Percentiles rank a stretch among this genome's conserved stretches.
phyloP scores from a whole-genome alignment of 305 asterid species.

The Caryopteris hybrid region DNA sequence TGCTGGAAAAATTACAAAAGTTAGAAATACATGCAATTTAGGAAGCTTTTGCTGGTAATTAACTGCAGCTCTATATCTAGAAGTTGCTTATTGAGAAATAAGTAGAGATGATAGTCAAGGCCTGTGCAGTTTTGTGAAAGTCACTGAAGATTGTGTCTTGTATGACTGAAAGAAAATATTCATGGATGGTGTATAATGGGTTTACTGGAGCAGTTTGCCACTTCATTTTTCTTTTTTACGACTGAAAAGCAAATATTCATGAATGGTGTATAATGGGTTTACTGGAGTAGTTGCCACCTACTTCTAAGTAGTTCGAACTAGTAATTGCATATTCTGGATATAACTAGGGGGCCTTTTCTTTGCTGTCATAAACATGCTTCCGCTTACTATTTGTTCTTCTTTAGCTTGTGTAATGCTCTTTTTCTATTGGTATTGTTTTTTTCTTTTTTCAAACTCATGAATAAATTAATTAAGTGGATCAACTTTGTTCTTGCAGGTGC shows the following conservation, averaged over 20 bases:
- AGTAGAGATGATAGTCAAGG: neutral
- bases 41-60: neutral
- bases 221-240: too few species aligned
- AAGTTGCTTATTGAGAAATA: neutral
- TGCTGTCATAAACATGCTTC: constrained; percentile 6
- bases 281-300: neutral
- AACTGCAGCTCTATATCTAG: neutral
- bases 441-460: constrained; percentile 9
- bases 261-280: neutral
- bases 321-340: constrained; percentile 10
- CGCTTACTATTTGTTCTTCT: constrained; percentile 13
- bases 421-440: neutral
- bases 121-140: neutral
- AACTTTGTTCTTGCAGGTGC: constrained; percentile 62
- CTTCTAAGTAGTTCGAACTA: constrained; percentile 2
- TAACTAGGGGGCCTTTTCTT: neutral
- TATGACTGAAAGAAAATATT: too few species aligned
- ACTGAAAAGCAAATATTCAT: too few species aligned
- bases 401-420: neutral
- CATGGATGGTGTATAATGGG: neutral
- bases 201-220: neutral
- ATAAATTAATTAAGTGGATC: constrained; percentile 5
- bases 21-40: neutral
- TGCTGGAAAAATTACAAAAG: neutral
- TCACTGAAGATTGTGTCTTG: neutral